phyloP scores from a whole-genome alignment of 2,329 filamentous ascomycete genomes.

The Colletotrichum sp. region DNA sequence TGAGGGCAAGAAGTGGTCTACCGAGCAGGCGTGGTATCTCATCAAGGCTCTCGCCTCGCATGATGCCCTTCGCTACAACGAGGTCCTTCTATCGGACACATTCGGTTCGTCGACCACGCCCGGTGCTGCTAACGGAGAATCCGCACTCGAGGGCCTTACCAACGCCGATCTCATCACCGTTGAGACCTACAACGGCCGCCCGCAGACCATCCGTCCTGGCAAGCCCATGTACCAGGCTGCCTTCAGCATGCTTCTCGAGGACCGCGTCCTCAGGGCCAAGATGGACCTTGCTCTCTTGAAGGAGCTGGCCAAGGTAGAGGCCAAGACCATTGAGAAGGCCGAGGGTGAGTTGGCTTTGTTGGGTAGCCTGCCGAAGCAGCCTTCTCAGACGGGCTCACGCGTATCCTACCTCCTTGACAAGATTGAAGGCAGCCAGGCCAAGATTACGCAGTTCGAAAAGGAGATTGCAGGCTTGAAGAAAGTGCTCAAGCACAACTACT shows the following conservation, averaged over 20 bases:
- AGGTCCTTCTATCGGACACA: conserved; percentile 77
- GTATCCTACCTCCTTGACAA: conserved; percentile 77
- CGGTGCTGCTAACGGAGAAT: conserved; percentile 67
- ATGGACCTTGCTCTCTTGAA: conserved; percentile 74
- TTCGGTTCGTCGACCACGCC: conserved; percentile 65
- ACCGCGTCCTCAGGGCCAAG: conserved; percentile 74
- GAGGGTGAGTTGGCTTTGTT: conserved; percentile 78
- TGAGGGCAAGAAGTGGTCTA: conserved; percentile 70
- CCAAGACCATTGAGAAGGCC: conserved; percentile 75
- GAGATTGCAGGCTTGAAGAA: conserved; percentile 77
- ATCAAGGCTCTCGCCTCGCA: conserved; percentile 78
- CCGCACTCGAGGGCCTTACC: conserved; percentile 78
- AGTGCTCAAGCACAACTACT: conserved; percentile 53
- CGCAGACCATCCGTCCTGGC: conserved; percentile 77
- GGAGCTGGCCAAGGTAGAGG: conserved; percentile 75
- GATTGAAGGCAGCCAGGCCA: conserved; percentile 74
- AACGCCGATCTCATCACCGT: conserved; percentile 87
- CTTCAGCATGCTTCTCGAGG: conserved; percentile 73
- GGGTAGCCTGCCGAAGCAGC: conserved; percentile 73
- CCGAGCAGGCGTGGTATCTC: conserved; percentile 89
- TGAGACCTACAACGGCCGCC: conserved; percentile 74
- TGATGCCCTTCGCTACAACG: conserved; percentile 79
- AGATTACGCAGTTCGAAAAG: conserved; percentile 74
- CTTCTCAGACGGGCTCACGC: conserved; percentile 68
- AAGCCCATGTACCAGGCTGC: conserved; percentile 88